Conservation (phyloP, 2,329 filamentous ascomycete genomes). For the Colletotrichum karsti region DNA sequence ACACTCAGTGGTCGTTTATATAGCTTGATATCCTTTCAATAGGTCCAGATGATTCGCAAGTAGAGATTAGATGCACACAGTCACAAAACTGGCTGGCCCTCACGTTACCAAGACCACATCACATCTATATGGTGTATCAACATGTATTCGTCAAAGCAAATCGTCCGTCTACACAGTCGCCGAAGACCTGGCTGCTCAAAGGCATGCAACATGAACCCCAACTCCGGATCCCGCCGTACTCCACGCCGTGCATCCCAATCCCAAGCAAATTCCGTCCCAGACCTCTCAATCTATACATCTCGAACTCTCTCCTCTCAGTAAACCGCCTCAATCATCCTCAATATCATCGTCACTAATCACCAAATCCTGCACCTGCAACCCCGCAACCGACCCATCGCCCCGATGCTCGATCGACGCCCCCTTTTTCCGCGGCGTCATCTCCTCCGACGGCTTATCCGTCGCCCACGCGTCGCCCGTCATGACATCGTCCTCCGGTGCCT, state of each 20-base stretch:
- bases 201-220: not conserved
- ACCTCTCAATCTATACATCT: not conserved
- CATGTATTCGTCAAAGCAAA: too few species aligned
- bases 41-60: too few species aligned
- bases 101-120: too few species aligned
- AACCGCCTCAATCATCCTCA: slow-evolving; percentile 60
- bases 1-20: too few species aligned
- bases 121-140: too few species aligned
- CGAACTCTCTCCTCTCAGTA: not conserved
- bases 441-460: slow-evolving; percentile 68
- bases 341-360: slow-evolving; percentile 87
- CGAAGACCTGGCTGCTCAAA: too few species aligned
- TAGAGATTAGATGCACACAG: too few species aligned
- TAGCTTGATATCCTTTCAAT: too few species aligned
- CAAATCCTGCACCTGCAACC: slow-evolving; percentile 68
- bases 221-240: too few species aligned
- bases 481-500: slow-evolving; percentile 45
- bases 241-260: too few species aligned
- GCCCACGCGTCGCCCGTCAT: slow-evolving; percentile 62
- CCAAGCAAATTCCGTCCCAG: not conserved
- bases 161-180: too few species aligned
- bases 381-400: slow-evolving; percentile 43
- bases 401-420: slow-evolving; percentile 45
- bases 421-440: slow-evolving; percentile 58
- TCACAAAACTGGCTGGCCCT: too few species aligned